Base-by-base conservation (phyloP, 805 yeast species). In the Schizosaccharomyces lindneri region DNA sequence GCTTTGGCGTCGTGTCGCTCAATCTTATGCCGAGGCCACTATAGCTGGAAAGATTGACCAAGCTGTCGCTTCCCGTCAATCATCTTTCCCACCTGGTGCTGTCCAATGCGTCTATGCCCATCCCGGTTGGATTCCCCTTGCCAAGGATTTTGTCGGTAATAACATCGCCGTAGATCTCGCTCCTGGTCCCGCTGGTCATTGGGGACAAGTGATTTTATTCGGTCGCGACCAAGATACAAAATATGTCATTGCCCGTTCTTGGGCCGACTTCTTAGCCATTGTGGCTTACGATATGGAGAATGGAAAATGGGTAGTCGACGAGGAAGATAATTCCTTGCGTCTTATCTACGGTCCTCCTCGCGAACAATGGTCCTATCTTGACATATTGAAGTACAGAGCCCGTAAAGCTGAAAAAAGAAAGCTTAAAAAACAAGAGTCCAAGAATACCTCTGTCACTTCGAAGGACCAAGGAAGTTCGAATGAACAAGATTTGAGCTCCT, bases 191-290 rank as follows among this genome's bases (percentile, higher is more conserved):
- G 73, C 73, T 32, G 95, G 96, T 57, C 77, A 75, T 63, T 81
- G 85, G 79, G 98, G 97, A 48, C 98, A 90, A 73, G 84, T 93
- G 21, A 90, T 90, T 64, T 69, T 89, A 62, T 90, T 86, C 71
- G 98, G 98, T 48, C 82, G 97, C 69, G 97, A 90, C 65, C 90
- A 82, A 69, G 97, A 90, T 73, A 81, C 85, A 48, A 90, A 90
- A 70, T 87, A 79, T 71, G 89, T 85, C 48, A 75, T 93, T 62
- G 94, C 97, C 21, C 80, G 81, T 61, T 84, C 84, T 62, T 90
- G 95, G 83, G 95, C 95, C 19, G 93, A 85, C 67, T 93, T 93
- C 70, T 73, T 90, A 61, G 74, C 88, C 62, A 78, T 79, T 61
- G 83, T 88, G 70, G 95, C 89, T 32, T 87, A 87, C 66, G 97